phyloP scores from a whole-genome alignment of 202 grass and related monocot species.

The Hordeum pubiflorum region DNA sequence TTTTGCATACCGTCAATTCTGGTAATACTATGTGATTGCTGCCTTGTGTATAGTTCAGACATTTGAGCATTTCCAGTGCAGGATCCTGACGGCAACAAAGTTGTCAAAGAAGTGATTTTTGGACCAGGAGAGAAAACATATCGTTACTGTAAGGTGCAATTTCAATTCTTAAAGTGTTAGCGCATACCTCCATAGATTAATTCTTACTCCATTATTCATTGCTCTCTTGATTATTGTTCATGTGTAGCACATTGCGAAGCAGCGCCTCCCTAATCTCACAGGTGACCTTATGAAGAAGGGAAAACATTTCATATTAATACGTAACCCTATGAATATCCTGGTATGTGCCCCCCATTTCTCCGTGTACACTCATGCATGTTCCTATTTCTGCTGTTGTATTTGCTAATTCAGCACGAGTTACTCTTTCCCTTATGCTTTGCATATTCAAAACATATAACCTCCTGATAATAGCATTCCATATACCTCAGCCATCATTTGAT shows the following conservation, averaged over 20 bases:
- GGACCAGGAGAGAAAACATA: conserved; percentile 65
- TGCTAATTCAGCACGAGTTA: not conserved
- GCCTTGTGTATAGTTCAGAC: conserved; percentile 2
- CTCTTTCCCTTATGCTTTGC: not conserved
- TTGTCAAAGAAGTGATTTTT: conserved; percentile 77
- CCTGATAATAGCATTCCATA: conserved; percentile 19
- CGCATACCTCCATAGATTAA: not conserved
- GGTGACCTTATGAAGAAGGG: conserved; percentile 79
- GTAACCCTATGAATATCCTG: conserved; percentile 82
- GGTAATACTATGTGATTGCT: not conserved
- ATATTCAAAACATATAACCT: conserved; percentile 13
- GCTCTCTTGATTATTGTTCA: not conserved
- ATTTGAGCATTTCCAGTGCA: conserved; percentile 31
- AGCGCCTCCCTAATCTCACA: conserved; percentile 59
- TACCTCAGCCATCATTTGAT: conserved; percentile 75
- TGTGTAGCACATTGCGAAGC: conserved; percentile 86
- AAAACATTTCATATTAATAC: conserved; percentile 96
- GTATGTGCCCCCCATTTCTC: conserved; percentile 36
- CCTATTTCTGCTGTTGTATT: not conserved
- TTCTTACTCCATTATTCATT: not conserved
- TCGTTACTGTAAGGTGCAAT: conserved; percentile 81
- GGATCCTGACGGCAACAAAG: conserved; percentile 86
- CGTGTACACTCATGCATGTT: not conserved
- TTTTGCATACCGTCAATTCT: not conserved
- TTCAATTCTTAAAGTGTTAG: conserved; percentile 1